These are phyloP conservation scores for Scutellaria galericulata DNA, from an alignment of 257 asterid genomes.

Conservation along the genomic window DNA sequence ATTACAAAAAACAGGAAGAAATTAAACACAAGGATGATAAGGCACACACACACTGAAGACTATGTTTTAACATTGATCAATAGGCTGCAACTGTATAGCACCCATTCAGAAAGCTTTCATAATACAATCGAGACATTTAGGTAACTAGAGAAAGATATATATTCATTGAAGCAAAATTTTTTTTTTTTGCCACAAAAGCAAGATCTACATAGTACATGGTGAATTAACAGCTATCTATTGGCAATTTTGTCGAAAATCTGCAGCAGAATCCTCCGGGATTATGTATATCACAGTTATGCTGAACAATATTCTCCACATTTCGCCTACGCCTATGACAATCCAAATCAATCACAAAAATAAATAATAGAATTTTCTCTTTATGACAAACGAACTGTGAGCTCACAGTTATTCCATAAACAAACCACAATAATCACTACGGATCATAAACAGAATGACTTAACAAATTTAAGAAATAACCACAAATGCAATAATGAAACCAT, in stretches of 20 bases:
- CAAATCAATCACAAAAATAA: not conserved
- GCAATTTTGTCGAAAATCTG: slow-evolving; percentile 11
- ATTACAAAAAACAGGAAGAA: not conserved
- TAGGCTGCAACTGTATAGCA: not conserved
- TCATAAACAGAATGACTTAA: slow-evolving; percentile 24
- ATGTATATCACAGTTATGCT: not conserved
- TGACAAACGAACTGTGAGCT: not conserved
- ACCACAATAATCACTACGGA: slow-evolving; percentile 19
- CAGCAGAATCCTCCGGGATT: not conserved
- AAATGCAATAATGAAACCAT: slow-evolving; percentile 28
- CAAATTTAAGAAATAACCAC: not conserved
- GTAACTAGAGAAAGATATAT: not conserved
- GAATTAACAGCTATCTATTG: not conserved
- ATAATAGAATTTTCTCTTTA: not conserved
- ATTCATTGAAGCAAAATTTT: not conserved
- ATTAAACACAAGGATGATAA: not conserved
- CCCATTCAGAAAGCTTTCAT: not conserved
- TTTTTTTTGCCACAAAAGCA: not conserved
- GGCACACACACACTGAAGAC: not conserved
- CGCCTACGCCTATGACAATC: not conserved
- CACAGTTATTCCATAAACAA: not conserved
- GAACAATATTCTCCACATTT: slow-evolving; percentile 11
- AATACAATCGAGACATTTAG: slow-evolving; percentile 10
- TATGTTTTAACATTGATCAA: not conserved
- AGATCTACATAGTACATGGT: not conserved